phyloP scores from a whole-genome alignment of 345 rosid species.

The Garcia nutans region DNA sequence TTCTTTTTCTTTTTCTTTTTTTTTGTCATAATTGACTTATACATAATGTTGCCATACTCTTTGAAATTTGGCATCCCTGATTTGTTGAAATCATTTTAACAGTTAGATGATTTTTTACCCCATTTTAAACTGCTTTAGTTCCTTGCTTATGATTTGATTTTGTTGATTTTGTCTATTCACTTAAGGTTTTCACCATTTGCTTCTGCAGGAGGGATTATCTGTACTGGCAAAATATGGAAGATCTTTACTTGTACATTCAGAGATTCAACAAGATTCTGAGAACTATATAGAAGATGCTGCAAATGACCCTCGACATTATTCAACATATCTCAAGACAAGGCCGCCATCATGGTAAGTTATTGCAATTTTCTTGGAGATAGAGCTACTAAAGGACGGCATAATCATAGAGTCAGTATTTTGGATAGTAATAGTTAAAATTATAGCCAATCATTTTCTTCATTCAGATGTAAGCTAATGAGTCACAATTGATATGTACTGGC shows the following conservation, averaged over 20 bases:
- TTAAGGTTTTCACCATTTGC: conserved; percentile 12
- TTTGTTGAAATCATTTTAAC: background rate
- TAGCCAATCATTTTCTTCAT: background rate
- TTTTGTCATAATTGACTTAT: background rate
- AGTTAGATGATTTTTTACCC: no score
- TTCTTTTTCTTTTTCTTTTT: background rate
- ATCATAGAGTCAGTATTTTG: background rate
- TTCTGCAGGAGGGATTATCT: conserved; percentile 70
- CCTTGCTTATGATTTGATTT: background rate
- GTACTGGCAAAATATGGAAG: conserved; percentile 78
- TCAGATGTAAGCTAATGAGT: background rate
- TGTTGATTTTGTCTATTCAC: background rate
- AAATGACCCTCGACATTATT: conserved; percentile 61
- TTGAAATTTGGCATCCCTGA: background rate
- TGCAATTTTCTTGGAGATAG: background rate
- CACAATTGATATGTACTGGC: background rate
- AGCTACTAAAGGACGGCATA: background rate
- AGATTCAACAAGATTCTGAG: conserved; percentile 46
- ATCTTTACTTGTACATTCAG: conserved; percentile 94
- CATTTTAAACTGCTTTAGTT: background rate
- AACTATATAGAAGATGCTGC: conserved; percentile 31
- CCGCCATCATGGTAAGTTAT: conserved; percentile 70
- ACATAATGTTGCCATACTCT: background rate
- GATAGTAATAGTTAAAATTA: background rate
- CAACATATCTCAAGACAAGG: conserved; percentile 80